phyloP scores from a whole-genome alignment of 139 green algal genomes.

The Picochlorum sp. region DNA sequence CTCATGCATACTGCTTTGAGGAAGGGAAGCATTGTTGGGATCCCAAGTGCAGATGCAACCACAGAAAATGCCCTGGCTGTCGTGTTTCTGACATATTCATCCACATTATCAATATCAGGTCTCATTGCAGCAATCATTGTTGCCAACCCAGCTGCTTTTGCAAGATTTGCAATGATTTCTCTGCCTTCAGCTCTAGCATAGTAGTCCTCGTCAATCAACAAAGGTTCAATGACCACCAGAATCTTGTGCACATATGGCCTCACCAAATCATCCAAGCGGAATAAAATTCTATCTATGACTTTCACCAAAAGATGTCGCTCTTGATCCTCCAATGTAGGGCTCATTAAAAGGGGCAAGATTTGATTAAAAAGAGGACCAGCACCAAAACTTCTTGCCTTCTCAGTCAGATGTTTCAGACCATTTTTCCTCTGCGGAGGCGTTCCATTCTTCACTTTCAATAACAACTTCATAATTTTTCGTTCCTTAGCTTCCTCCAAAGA shows the following conservation, averaged over 20 bases:
- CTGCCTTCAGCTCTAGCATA: conserved; percentile 95
- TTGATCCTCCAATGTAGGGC: conserved; percentile 96
- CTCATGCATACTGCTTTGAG: conserved; percentile 95
- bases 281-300: conserved; percentile 90
- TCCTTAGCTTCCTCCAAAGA: conserved; percentile 88
- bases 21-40: conserved; percentile 95
- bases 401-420: conserved; percentile 90
- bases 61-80: conserved; percentile 87
- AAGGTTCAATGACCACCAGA: conserved; percentile 97
- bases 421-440: conserved; percentile 93
- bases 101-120: conserved; percentile 98
- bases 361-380: conserved; percentile 95
- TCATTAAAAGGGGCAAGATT: conserved; percentile 98
- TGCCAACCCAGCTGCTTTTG: conserved; percentile 86
- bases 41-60: conserved; percentile 88
- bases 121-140: conserved; percentile 98
- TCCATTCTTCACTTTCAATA: conserved; percentile 99
- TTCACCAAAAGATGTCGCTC: conserved; percentile 96
- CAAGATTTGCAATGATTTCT: conserved; percentile 98
- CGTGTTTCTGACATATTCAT: conserved; percentile 98
- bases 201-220: conserved; percentile 99
- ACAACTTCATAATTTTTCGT: conserved; percentile 97
- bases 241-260: conserved; percentile 99
- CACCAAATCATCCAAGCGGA: conserved; percentile 97
- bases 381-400: conserved; percentile 95